phyloP scores from a whole-genome alignment of 371 early-diverging fungal species.

The Dinochytrium kinnereticum region DNA sequence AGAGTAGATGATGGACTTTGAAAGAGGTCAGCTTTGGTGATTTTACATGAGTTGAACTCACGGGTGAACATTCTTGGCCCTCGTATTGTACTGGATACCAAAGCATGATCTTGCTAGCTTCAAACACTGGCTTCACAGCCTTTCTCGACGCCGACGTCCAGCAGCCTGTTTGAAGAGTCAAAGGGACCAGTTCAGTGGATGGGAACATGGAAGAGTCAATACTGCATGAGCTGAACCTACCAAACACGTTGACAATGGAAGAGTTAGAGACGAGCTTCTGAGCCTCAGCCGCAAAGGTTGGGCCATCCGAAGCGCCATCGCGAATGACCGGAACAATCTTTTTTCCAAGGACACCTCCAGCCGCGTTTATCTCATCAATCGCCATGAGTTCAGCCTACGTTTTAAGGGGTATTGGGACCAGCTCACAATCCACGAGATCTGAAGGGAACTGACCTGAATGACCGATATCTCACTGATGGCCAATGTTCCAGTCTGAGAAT shows the following conservation, averaged over 20 bases:
- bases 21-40: neutral
- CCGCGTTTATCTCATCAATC: slow-evolving; percentile 16
- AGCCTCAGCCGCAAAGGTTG: slow-evolving; percentile 15
- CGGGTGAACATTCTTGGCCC: slow-evolving; percentile 20
- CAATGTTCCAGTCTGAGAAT: slow-evolving; percentile 22
- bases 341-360: slow-evolving; percentile 25
- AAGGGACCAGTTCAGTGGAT: neutral
- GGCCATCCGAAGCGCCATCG: slow-evolving; percentile 10
- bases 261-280: slow-evolving; percentile 2
- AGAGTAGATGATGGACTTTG: slow-evolving; percentile 22
- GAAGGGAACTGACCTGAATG: neutral
- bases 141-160: slow-evolving; percentile 18
- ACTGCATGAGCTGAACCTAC: neutral
- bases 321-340: slow-evolving; percentile 7
- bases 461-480: slow-evolving; percentile 24
- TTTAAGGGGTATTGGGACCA: too few species aligned
- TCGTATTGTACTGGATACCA: slow-evolving; percentile 29
- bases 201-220: neutral
- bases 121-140: slow-evolving; percentile 18
- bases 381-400: slow-evolving; percentile 21
- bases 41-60: neutral
- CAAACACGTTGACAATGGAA: slow-evolving; percentile 14
- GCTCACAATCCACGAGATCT: neutral
- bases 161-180: slow-evolving; percentile 15
- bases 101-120: slow-evolving; percentile 14